Evolutionary conservation across 2,329 filamentous ascomycete species (phyloP).

Genomic region (Venturia oleaginea): DNA sequence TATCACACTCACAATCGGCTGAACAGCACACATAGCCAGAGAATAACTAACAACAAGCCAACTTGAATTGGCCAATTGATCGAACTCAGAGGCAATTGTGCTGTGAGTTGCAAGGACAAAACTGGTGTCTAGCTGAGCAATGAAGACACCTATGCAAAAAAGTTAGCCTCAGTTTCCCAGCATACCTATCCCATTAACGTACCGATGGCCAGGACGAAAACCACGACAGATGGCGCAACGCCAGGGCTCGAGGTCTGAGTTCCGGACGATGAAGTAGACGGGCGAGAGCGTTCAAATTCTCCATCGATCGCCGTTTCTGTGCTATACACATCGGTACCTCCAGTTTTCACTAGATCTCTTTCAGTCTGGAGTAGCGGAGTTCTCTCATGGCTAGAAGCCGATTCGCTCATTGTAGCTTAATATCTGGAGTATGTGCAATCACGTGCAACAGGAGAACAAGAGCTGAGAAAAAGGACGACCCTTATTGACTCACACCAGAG

Average conservation of each 20-base stretch:
- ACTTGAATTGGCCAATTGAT: constrained; percentile 30
- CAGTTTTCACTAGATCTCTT: background rate
- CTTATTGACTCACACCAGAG: background rate
- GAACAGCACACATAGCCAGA: constrained; percentile 33
- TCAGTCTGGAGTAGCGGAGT: background rate
- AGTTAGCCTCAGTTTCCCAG: background rate
- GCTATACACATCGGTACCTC: background rate
- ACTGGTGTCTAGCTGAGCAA: constrained; percentile 55
- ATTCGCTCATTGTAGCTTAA: background rate
- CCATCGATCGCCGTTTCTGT: background rate
- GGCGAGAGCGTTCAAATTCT: background rate
- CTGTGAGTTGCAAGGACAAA: constrained; percentile 59
- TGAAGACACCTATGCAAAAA: constrained; percentile 46
- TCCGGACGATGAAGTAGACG: background rate
- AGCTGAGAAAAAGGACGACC: background rate
- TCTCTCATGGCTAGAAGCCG: background rate
- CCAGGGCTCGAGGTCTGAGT: background rate
- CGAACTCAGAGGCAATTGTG: constrained; percentile 39
- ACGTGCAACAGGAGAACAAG: background rate
- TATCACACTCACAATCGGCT: constrained; percentile 24
- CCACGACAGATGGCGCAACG: background rate
- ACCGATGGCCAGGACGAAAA: constrained; percentile 5
- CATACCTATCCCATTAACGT: background rate
- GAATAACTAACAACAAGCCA: constrained; percentile 39
- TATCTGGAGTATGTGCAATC: background rate